Base-by-base conservation (phyloP, 1,284 basidiomycete species). In the Exobasidium cylindrosporum region DNA sequence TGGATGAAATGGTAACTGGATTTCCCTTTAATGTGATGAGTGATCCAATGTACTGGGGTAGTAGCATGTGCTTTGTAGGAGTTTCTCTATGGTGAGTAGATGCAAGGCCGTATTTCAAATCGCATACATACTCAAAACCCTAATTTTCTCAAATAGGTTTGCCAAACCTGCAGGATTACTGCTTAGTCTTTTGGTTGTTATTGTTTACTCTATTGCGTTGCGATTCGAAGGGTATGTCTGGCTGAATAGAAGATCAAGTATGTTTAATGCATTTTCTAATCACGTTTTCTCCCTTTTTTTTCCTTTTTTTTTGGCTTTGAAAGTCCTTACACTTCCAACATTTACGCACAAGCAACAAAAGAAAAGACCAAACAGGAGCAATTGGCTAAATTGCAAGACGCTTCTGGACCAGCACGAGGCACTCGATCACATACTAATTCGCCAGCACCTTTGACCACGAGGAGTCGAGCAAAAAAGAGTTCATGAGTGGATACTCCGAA, bases 11-110 rank as follows among this genome's bases (percentile, higher is more conserved):
- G 67, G 82, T 85, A 58, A 84, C 83, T 4, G 88, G 90, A 23
- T 98, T 98, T 83, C 95, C 95, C 0, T 98, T 97, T 85, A 96
- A 95, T 78, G 86, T 97, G 56, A 84, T 95, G 63, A 85, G 87
- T 47, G 89, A 97, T 81, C 95, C 95, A 0, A 97, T 97, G 95
- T 97, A 97, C 69, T 66, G 64, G 62, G 79, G 79, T n/a, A 77
- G 74, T 67, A 67, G 62, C 54, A 68, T 70, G 70, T 74, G 70
- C 72, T 79, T 79, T 62, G 65, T 70, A 31, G 76, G 69, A 31
- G 74, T 77, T 14, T 72, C 77, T 0, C 71, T 79, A 26, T 79
- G 77, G 77, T 56, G 46, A 54, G 64, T 61, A 17, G 21, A 57
- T n/a, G 53, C 14, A 13, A 57, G 2, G 17, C 53, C 13, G n/a